Evolutionary conservation across 2,329 filamentous ascomycete genomes (phyloP).

Genomic region (Calonectria montana): DNA sequence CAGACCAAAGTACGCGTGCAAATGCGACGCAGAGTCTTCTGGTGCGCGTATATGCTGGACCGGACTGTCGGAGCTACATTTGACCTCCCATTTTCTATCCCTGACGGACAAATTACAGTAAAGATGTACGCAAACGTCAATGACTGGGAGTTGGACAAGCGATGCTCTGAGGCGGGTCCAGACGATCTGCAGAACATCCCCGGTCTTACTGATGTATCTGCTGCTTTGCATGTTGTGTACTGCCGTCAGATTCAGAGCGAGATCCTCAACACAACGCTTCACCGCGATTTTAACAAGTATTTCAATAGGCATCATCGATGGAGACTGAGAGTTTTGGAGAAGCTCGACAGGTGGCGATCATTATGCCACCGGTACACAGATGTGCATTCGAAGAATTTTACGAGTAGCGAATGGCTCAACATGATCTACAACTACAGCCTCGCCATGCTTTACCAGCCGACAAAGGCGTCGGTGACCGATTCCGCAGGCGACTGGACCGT

Average conservation of each 20-base stretch:
- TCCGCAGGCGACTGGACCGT: background rate
- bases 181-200: background rate
- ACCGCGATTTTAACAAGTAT: background rate
- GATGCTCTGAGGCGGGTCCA: background rate
- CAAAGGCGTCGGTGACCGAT: background rate
- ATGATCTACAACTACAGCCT: constrained; percentile 6
- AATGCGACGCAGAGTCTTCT: background rate
- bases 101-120: background rate
- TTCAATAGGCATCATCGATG: background rate
- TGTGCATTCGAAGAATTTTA: background rate
- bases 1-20: background rate
- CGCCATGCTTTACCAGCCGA: background rate
- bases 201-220: background rate
- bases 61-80: background rate
- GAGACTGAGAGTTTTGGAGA: background rate
- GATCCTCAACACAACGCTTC: background rate
- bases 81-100: background rate
- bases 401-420: constrained; percentile 1
- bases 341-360: background rate
- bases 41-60: background rate
- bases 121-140: constrained; percentile 1
- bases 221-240: background rate
- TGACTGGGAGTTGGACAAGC: background rate
- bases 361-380: background rate
- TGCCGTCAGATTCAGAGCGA: background rate